Evolutionary conservation across 176 grass and related monocot species (phyloP).

Genomic region (Zoysia pacifica): DNA sequence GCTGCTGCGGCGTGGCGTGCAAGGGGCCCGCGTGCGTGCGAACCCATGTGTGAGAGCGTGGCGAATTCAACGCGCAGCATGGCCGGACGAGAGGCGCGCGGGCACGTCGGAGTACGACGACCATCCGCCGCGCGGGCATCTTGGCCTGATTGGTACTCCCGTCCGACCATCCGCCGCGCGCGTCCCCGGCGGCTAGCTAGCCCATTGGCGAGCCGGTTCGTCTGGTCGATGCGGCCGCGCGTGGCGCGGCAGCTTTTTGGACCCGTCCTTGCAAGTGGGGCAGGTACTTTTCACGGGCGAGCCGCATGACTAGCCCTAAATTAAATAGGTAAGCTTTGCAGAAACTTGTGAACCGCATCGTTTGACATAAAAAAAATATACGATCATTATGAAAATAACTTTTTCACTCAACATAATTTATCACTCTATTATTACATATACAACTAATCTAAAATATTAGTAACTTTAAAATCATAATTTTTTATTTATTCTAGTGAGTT

Average conservation of each 20-base stretch:
- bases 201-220: background rate
- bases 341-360: too few species aligned
- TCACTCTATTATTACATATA: too few species aligned
- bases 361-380: too few species aligned
- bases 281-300: too few species aligned
- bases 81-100: background rate
- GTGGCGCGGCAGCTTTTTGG: background rate
- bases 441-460: too few species aligned
- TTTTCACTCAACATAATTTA: too few species aligned
- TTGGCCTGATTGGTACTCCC: background rate
- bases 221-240: background rate
- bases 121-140: background rate
- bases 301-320: too few species aligned
- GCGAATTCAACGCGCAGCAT: background rate
- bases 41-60: constrained; percentile 1
- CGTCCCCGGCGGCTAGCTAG: background rate
- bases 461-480: too few species aligned
- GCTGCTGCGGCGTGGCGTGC: background rate
- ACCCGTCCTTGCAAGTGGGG: background rate
- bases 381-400: too few species aligned
- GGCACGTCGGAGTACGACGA: background rate
- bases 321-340: too few species aligned
- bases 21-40: background rate
- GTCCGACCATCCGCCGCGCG: constrained; percentile 23
- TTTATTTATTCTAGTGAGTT: too few species aligned